Evolutionary conservation across 2,329 filamentous ascomycete species (phyloP), one percentile per base, ranked within the genome.

Genomic region (Cercospora berteroae): DNA sequence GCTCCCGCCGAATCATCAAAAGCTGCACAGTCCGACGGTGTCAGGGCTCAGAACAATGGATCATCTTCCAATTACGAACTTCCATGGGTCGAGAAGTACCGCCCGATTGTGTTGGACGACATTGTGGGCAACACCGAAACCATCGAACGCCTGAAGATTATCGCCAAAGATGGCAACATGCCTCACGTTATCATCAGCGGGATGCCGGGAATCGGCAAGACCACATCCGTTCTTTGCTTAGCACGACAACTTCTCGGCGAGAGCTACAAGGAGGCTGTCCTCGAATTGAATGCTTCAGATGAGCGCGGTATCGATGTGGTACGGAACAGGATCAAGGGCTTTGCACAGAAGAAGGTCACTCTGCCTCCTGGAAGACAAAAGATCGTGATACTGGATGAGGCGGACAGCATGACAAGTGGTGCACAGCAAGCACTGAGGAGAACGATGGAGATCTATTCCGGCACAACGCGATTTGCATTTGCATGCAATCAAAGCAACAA

Each of bases 401-500:
- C 95, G 67, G 95, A 99, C 84, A 88, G 86, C 76, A 99, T 99
- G 95, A 99, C 95, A 0, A 91, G 91, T 25, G 95, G 95, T 63
- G 95, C 95, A 2, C 95, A 99, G 79, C 95, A 98, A 81, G 95
- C 95, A 20, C 86, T 99, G 39, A 88, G 95, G 73, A 86, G 95
- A 70, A 99, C 95, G 0, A 99, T 99, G 95, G 95, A 99, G 80
- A 99, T 98, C 61, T 98, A 98, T 83, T 96, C 93, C 50, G 90
- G 93, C 70, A 99, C 95, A 1, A 99, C 95, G 2, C 88, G 95
- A 67, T 99, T 99, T 77, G 95, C 95, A 0, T 99, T 99, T 76
- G 95, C 95, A 2, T 99, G 95, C 84, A 99, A 99, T 80, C 93
- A 97, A 83, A 95, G 91, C 70, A 99, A 98, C 83, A 99, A 98